Conservation (phyloP, 1,139 yeast species). For the Suzukiozyma palmioleophila region DNA sequence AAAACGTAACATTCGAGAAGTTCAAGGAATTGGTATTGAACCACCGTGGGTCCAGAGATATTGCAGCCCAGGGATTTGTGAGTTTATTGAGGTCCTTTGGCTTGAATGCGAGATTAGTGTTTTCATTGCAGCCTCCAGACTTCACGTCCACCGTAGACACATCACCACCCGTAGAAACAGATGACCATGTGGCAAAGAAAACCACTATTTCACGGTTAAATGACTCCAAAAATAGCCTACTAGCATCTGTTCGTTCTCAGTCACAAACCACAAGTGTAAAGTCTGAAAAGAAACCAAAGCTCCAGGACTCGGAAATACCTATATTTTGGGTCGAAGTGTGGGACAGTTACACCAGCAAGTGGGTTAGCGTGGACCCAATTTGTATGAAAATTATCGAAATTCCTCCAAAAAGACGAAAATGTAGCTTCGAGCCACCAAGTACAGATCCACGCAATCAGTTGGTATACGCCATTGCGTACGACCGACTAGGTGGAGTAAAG, state of each 20-base stretch:
- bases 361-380: conserved; percentile 87
- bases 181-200: background rate
- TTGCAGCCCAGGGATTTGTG: conserved; percentile 86
- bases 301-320: conserved; percentile 49
- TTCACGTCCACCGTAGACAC: conserved; percentile 41
- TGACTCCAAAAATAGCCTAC: background rate
- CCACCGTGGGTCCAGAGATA: conserved; percentile 68
- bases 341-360: conserved; percentile 65
- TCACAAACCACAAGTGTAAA: conserved; percentile 6
- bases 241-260: background rate
- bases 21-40: conserved; percentile 39
- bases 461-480: conserved; percentile 75
- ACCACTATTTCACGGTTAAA: background rate
- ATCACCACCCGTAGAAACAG: conserved; percentile 6
- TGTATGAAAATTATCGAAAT: conserved; percentile 60
- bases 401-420: conserved; percentile 52
- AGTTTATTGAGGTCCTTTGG: conserved; percentile 68
- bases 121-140: conserved; percentile 89
- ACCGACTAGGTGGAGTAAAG: conserved; percentile 55
- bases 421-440: conserved; percentile 74
- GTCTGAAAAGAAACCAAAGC: conserved; percentile 4
- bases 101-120: conserved; percentile 67
- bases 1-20: conserved; percentile 25
- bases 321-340: conserved; percentile 94
- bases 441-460: conserved; percentile 56